Evolutionary conservation across 495 filamentous ascomycete genomes (phyloP), one percentile per base, ranked within the genome.

Genomic region (Penicillium antarcticum): DNA sequence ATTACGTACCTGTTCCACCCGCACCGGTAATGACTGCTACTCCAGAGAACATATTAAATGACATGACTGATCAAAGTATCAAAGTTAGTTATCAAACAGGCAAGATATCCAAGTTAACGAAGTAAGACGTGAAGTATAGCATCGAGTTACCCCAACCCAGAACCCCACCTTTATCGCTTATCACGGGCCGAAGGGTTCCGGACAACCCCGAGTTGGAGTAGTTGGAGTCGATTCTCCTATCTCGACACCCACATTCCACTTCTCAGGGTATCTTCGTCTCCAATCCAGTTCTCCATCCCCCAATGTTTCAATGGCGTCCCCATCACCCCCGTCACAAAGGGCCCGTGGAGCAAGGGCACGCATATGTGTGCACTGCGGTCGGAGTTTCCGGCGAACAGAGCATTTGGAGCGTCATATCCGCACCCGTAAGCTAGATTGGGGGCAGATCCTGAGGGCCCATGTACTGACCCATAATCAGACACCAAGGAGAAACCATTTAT

Each of bases 401-500:
- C 77, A 80, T 63, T 65, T 80, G 42, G 75, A 79, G 66, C 75
- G 77, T 56, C 77, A 80, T 64, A 72, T 79, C 46, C 74, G 77
- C 56, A 80, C 77, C 48, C 77, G 77, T 80, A 71, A 65, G 67
- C 63, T 57, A 55, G 54, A 56, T 59, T 55, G 65, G 65, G 60
- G 55, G 63, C 61, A 59, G 41, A 53, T 39, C 53, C 35, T 51
- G 19, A 42, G 14, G 37, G 35, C 42, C 24, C 5, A 23, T 23
- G 48, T 36, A 41, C 54, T 69, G 44, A 67, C 42, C 40, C 37
- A 19, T 14, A 39, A 33, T 26, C 32, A 80, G 77, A 80, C 58
- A 80, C 77, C 29, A 78, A 78, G 46, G 77, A 80, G 58, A 80
- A 80, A 51, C 77, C 77, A 12, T 80, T 78, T 56, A 69, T 75